Percentiles rank a stretch among this genome's conserved stretches.
phyloP scores from a whole-genome alignment of 2,329 filamentous ascomycete species.

The Alternaria brassicae region DNA sequence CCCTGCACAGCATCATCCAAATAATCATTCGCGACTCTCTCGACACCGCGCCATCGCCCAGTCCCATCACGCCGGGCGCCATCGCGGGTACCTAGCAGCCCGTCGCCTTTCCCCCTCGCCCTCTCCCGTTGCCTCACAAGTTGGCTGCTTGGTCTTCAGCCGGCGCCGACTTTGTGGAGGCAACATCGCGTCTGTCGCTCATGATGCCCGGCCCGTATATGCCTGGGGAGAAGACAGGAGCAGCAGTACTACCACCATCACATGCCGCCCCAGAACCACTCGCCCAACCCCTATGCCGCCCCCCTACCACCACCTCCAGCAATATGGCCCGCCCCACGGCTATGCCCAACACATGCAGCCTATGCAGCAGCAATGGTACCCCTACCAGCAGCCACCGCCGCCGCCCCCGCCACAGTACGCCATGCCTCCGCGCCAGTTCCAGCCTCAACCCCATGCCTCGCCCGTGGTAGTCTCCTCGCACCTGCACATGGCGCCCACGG shows the following conservation, averaged over 20 bases:
- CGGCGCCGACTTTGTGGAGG: constrained; percentile 51
- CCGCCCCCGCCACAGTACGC: constrained; percentile 45
- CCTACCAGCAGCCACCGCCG: constrained; percentile 51
- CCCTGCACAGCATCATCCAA: constrained; percentile 29
- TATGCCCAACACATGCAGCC: constrained; percentile 50
- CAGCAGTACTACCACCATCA: constrained; percentile 45
- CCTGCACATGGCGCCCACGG: constrained; percentile 52
- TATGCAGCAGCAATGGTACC: constrained; percentile 51
- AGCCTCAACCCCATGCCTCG: constrained; percentile 50
- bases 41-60: constrained; percentile 18
- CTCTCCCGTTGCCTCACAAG: constrained; percentile 47
- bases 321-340: constrained; percentile 52
- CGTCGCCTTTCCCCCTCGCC: constrained; percentile 10
- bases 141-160: constrained; percentile 48
- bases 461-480: constrained; percentile 58
- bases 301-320: constrained; percentile 49
- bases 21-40: constrained; percentile 30
- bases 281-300: constrained; percentile 38
- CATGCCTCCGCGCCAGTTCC: constrained; percentile 50
- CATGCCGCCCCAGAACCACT: constrained; percentile 27
- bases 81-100: constrained; percentile 3
- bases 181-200: constrained; percentile 63
- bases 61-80: constrained; percentile 4
- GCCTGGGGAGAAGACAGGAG: constrained; percentile 53
- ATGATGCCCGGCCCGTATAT: constrained; percentile 73